Base-by-base conservation (phyloP, 2,329 filamentous ascomycete species). In the Thielaviopsis musarum region DNA sequence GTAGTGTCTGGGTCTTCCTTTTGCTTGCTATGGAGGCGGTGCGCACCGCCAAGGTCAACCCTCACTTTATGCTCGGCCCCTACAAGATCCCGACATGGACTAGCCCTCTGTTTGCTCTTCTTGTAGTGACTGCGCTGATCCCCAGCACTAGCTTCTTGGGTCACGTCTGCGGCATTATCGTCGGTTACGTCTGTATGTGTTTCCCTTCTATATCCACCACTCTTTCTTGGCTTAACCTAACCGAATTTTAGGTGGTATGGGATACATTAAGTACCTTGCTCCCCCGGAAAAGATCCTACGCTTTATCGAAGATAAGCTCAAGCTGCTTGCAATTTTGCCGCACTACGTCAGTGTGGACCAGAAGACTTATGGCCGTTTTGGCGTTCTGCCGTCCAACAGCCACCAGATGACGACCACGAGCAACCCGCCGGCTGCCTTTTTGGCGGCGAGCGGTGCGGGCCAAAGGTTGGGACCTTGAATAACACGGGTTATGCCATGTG, bases 281-380 rank as follows among this genome's bases (percentile, higher is more conserved):
- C 93, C 93, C 22, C 91, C 89, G 1, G 93, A 97, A 72, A 87
- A 86, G 79, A 80, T 86, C 28, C 75, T 97, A 59, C 80, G 90
- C 64, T 97, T 87, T 83, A 78, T 96, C 59, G 93, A 98, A 72
- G 82, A 81, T 19, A 94, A 91, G 69, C 74, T 97, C 62, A 93
- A 95, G 67, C 77, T 97, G 10, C 76, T 95, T 22, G 87, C 83
- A 21, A 79, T 89, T 61, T 73, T 97, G 26, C 91, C 91, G 52
- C 88, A 95, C 71, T 97, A 95, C 67, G 86, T 97, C 54, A 94
- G 88, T 60, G 84, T 96, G 17, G 91, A 97, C 67, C 91, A 95
- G 71, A 96, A 95, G 77, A 95, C 88, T 5, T 95, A 91, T 67
- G 91, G 91, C 7, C 80, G 91, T 58, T 96, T 95, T 66, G 91